Evolutionary conservation across 345 rosid species (phyloP).

Genomic region (Eucalyptus pauciflora): DNA sequence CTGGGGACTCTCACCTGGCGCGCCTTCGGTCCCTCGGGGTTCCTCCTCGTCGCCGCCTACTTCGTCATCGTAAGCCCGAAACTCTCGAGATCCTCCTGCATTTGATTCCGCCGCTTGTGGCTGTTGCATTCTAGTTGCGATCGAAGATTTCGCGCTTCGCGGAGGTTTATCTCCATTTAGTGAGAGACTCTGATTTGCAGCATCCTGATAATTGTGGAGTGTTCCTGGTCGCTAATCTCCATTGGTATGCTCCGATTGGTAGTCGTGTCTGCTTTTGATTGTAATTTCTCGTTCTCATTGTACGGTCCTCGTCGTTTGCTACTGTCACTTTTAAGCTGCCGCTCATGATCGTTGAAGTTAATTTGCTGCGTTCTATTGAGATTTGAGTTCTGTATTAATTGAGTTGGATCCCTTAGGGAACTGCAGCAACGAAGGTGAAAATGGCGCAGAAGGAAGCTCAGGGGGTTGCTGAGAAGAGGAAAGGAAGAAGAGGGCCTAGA

Average conservation of each 20-base stretch:
- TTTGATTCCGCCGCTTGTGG: not conserved
- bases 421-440: conserved; percentile 88
- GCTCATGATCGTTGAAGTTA: not conserved
- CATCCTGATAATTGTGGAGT: not conserved
- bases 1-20: conserved; percentile 95
- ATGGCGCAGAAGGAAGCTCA: conserved; percentile 95
- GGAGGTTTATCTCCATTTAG: not conserved
- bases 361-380: not conserved
- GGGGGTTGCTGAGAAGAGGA: conserved; percentile 93
- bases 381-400: not conserved
- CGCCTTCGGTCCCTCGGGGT: conserved; percentile 80
- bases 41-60: conserved; percentile 12
- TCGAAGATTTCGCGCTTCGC: not conserved
- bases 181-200: not conserved
- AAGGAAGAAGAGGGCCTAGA: conserved; percentile 91
- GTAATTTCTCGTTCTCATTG: not conserved
- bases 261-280: not conserved
- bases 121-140: not conserved
- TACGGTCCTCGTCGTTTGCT: not conserved
- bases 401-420: conserved; percentile 45
- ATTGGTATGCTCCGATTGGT: not conserved
- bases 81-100: not conserved
- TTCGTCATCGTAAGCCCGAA: conserved; percentile 23
- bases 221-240: not conserved
- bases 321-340: not conserved